A percentile compares a stretch with the other conserved stretches of the same genome.
These are phyloP conservation scores for Luffa acutangula DNA, from an alignment of 306 rosid species.

Conservation along the genomic window DNA sequence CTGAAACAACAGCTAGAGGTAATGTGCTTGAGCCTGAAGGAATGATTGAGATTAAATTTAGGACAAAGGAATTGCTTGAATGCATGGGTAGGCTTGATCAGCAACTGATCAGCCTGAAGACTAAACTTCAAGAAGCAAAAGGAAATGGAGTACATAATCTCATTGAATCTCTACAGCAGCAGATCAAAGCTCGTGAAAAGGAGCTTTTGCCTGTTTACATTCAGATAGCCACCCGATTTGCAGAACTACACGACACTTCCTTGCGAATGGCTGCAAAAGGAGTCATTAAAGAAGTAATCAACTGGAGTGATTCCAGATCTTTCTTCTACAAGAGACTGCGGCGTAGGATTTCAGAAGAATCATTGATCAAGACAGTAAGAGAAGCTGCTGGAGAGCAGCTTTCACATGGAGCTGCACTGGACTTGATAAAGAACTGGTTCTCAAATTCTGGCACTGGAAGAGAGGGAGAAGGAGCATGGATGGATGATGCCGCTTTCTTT, in stretches of 20 bases:
- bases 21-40: slow-evolving; percentile 99
- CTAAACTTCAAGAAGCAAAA: slow-evolving; percentile 64
- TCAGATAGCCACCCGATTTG: slow-evolving; percentile 87
- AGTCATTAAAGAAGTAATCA: slow-evolving; percentile 70
- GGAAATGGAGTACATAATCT: slow-evolving; percentile 21
- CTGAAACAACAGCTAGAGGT: slow-evolving; percentile 83
- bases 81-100: slow-evolving; percentile 94
- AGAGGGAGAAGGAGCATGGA: slow-evolving; percentile 54
- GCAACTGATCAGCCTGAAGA: slow-evolving; percentile 59
- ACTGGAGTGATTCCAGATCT: slow-evolving; percentile 66
- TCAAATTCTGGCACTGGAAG: slow-evolving; percentile 38
- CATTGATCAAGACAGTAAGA: slow-evolving; percentile 53
- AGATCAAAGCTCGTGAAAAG: slow-evolving; percentile 75
- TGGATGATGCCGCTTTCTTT: slow-evolving; percentile 72
- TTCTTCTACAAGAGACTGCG: slow-evolving; percentile 71
- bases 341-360: slow-evolving; percentile 70
- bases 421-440: slow-evolving; percentile 64
- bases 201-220: slow-evolving; percentile 87
- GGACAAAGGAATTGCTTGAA: slow-evolving; percentile 79
- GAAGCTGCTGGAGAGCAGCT: slow-evolving; percentile 83
- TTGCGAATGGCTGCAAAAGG: slow-evolving; percentile 95
- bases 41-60: slow-evolving; percentile 92
- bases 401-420: slow-evolving; percentile 50
- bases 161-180: slow-evolving; percentile 63
- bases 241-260: slow-evolving; percentile 92